phyloP scores from a whole-genome alignment of 2,329 filamentous ascomycete species.

The Neopestalotiopsis sp. region DNA sequence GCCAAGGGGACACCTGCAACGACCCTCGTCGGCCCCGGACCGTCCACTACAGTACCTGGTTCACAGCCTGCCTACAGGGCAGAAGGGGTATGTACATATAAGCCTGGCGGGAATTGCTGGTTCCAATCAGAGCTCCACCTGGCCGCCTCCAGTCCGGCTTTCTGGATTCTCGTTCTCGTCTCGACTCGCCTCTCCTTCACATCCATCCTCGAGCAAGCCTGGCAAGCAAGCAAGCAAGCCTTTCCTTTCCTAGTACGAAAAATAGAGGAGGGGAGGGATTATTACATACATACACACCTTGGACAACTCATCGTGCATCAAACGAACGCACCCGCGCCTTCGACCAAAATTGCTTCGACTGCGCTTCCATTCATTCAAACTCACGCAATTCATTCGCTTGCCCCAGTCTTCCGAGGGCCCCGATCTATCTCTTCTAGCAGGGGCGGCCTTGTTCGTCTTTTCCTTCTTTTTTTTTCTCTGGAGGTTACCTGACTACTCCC shows the following conservation, averaged over 20 bases:
- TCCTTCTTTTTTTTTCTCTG: neutral
- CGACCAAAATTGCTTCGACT: conserved; percentile 25
- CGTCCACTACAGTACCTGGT: neutral
- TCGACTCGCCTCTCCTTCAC: neutral
- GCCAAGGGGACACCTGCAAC: too few species aligned
- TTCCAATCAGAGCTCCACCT: conserved; percentile 3
- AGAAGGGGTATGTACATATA: neutral
- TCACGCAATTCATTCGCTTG: conserved; percentile 1
- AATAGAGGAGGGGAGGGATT: neutral
- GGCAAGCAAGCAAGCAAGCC: neutral
- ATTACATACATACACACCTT: conserved; percentile 17
- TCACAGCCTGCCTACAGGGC: neutral
- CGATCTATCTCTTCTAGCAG: conserved; percentile 16
- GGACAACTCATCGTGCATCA: conserved; percentile 47
- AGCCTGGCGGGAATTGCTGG: conserved; percentile 1
- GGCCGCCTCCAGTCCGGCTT: conserved; percentile 4
- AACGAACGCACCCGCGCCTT: conserved; percentile 35
- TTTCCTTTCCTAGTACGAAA: neutral
- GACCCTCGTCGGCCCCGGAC: conserved; percentile 5
- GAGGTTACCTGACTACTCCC: neutral
- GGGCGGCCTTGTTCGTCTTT: neutral
- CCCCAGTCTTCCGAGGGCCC: conserved; percentile 13
- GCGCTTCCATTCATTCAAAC: conserved; percentile 35
- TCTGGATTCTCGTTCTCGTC: conserved; percentile 2
- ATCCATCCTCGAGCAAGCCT: neutral